A percentile compares a stretch with the other conserved stretches of the same genome.
phyloP scores from a whole-genome alignment of 805 yeast species.

The Candida verbasci region DNA sequence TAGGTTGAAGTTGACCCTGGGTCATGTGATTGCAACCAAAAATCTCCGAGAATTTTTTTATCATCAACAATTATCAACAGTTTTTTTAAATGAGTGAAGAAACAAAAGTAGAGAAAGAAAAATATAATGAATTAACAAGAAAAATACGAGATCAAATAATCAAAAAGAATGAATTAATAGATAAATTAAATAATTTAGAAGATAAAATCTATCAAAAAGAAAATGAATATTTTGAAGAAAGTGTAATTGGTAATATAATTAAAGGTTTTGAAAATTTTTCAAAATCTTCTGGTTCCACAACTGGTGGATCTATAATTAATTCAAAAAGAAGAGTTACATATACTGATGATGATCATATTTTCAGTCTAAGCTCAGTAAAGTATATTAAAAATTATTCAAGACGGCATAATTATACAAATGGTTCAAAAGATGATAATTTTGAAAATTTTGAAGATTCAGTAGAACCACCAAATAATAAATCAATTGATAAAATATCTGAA shows the following conservation, averaged over 20 bases:
- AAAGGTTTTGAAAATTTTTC: constrained; percentile 85
- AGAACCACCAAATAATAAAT: constrained; percentile 18
- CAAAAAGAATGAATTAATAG: constrained; percentile 62
- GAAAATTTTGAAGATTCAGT: constrained; percentile 36
- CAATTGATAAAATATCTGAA: not conserved
- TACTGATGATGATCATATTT: constrained; percentile 75
- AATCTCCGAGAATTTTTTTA: too few species aligned
- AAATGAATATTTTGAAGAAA: constrained; percentile 69
- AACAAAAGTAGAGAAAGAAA: too few species aligned
- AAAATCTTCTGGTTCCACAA: constrained; percentile 30
- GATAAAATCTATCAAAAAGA: constrained; percentile 79
- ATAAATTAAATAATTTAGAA: constrained; percentile 58
- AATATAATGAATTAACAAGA: constrained; percentile 65
- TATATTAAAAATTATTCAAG: constrained; percentile 57
- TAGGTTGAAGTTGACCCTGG: too few species aligned
- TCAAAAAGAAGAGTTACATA: constrained; percentile 46
- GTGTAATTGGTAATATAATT: constrained; percentile 75
- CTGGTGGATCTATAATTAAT: constrained; percentile 2
- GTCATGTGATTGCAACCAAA: too few species aligned
- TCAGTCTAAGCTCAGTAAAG: constrained; percentile 69
- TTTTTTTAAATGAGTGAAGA: too few species aligned
- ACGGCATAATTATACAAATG: constrained; percentile 28
- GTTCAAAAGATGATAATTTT: constrained; percentile 23
- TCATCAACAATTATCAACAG: too few species aligned
- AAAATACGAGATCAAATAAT: constrained; percentile 60